phyloP scores from a whole-genome alignment of 179 eudicot species.

The Drosera spatulata region DNA sequence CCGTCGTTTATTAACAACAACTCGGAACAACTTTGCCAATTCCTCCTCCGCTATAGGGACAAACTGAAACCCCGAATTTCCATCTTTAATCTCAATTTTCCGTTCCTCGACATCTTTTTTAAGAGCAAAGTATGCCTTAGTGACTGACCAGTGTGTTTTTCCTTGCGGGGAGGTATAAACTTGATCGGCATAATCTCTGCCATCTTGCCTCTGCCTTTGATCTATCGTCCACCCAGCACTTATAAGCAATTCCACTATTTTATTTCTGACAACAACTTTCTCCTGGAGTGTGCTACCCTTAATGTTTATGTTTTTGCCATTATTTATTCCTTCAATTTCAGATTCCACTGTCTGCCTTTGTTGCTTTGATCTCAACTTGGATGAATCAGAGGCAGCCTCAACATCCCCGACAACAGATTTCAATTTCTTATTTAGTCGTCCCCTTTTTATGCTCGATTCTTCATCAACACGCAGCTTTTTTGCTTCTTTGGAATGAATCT shows the following conservation, averaged over 20 bases:
- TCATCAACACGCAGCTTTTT: conserved; percentile 3
- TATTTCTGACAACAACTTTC: conserved; percentile 41
- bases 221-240: conserved; percentile 82
- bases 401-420: conserved; percentile 1
- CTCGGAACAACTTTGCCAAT: conserved; percentile 50
- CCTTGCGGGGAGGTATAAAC: conserved; percentile 61
- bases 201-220: conserved; percentile 39
- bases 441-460: conserved; percentile 3
- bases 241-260: conserved; percentile 44
- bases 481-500: neutral
- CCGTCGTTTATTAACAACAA: conserved; percentile 21
- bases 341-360: conserved; percentile 6
- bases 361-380: conserved; percentile 1
- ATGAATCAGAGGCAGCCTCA: neutral
- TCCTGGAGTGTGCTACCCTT: conserved; percentile 10
- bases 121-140: conserved; percentile 51
- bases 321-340: neutral
- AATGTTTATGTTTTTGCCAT: neutral
- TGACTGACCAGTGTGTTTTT: conserved; percentile 72
- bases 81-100: conserved; percentile 17
- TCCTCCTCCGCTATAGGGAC: conserved; percentile 56
- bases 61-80: conserved; percentile 30
- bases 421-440: conserved; percentile 3
- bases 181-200: conserved; percentile 50
- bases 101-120: conserved; percentile 45